Base-by-base conservation (phyloP, 2,329 filamentous ascomycete species). In the Sphaerostilbella broomeana region DNA sequence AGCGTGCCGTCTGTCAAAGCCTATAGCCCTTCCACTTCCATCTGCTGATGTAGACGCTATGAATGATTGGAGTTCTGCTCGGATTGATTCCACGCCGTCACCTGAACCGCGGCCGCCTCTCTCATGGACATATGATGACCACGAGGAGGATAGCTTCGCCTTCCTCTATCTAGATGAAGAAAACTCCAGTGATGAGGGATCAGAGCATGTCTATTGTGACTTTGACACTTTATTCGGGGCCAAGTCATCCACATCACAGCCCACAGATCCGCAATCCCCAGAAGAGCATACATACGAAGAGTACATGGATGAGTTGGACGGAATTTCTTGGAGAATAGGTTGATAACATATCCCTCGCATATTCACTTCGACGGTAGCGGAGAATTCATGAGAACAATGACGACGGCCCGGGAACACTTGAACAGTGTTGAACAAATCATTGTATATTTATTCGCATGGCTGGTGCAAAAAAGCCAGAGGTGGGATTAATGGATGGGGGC, bases 281-380 rank as follows among this genome's bases (percentile, higher is more conserved):
- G 61, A 65, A 3, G 64, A 65, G 13, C 59, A 69, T 38, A 68
- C 65, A 18, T 70, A 70, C 39, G 72, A 76, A 50, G 72, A 74
- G 48, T 74, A 71, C 49, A 60, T 76, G 48, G 72, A 76, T 47
- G 72, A 75, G 44, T 51, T 76, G 44, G 73, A 76, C 45, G 72
- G 72, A 8, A 73, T 76, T 44, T 67, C 69, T 6, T 74, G 70
- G 61, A 40, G 42, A 18, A 19, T 40, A 10, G 35, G 38, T 6
- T 44, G 28, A 38, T 16, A 5, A 12, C 22, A 19, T 19, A 6
- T 6, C 18, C 5, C 17, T 25, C 15, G 25, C 13, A 29, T 31
- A 32, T 38, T 36, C 34, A 36, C 39, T 30, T 21, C n/a, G 24
- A 40, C 31, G 31, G 21, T 13, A 30, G 20, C n/a, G 11, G 21